Evolutionary conservation across 208 protist genomes (phyloP), one percentile per base, ranked within the genome.

Genomic region (Leishmania tarentolae): DNA sequence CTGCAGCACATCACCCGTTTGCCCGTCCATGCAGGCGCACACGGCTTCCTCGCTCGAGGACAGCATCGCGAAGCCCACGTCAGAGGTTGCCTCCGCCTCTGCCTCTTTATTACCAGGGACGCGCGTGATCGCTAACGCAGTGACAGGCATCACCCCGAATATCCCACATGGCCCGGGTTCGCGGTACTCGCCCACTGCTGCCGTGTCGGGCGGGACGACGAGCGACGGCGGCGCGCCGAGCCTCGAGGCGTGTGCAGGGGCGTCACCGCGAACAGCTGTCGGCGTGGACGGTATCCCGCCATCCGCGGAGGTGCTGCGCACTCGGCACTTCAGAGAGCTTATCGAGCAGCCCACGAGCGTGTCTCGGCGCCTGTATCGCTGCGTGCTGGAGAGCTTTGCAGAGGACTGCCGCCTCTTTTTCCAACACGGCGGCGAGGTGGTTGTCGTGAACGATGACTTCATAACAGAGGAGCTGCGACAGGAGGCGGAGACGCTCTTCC

Each of bases 361-460:
- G 15, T 88, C 87, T 35, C 92, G 92, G 2, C 81, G 81, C 0
- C 74, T 95, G 21, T 97, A 97, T 82, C 90, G 88, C 66, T 69
- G 88, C 65, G 92, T 95, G 56, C 83, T 97, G 46, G 71, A 90
- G 28, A 79, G 84, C 44, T 94, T 90, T 83, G 88, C 91, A 8
- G 69, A 88, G 11, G 91, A 96, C 78, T 88, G 86, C 57, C 81
- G 83, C 13, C n/a, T 82, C 53, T 98, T 97, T 76, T 96, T 96
- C 75, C 70, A 84, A n/a, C 76, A 82, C 71, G 91, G 92, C n/a
- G 91, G 92, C 44, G 90, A 95, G 76, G 93, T 98, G 75, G 86
- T 96, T 71, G 85, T 98, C 57, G 66, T 98, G 61, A 96, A 98
- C 88, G 93, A 96, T 79, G 92, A 98, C 82, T 96, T 96, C 79